Evolutionary conservation across 495 filamentous ascomycete genomes (phyloP).

Genomic region (Aspergillus affinis): DNA sequence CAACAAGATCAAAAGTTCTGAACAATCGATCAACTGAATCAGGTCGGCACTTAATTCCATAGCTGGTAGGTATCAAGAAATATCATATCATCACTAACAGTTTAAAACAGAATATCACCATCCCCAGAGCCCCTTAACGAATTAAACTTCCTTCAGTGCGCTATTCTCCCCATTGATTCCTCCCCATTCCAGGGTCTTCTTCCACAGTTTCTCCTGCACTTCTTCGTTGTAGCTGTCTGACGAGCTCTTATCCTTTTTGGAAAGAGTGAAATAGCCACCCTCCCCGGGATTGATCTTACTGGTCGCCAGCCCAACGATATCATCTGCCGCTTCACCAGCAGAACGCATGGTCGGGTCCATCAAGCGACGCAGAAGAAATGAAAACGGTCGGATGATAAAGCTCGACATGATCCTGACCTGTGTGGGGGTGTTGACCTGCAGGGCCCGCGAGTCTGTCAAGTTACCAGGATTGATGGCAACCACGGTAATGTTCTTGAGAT

Average conservation of each 20-base stretch:
- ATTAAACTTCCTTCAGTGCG: background rate
- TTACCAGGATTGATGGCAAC: constrained; percentile 48
- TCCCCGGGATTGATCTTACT: constrained; percentile 27
- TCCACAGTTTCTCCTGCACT: constrained; percentile 45
- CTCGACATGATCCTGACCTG: constrained; percentile 4
- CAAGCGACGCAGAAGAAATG: constrained; percentile 36
- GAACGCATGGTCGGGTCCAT: constrained; percentile 29
- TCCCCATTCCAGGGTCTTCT: constrained; percentile 44
- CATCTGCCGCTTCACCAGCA: constrained; percentile 34
- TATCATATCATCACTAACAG: background rate
- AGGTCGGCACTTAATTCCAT: background rate
- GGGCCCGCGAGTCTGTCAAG: constrained; percentile 44
- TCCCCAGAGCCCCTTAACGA: background rate
- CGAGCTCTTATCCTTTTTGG: constrained; percentile 36
- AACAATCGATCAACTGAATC: background rate
- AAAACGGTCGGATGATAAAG: constrained; percentile 24
- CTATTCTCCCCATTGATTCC: constrained; percentile 4
- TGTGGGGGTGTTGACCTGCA: constrained; percentile 39
- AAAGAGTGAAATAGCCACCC: constrained; percentile 40
- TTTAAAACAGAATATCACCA: background rate
- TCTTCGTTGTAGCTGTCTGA: constrained; percentile 36
- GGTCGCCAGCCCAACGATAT: constrained; percentile 34
- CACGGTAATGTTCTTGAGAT: constrained; percentile 41
- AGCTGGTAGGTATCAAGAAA: background rate
- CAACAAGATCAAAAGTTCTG: background rate